A percentile compares a stretch with the other conserved stretches of the same genome.
These are phyloP conservation scores for Sanghuangporus baumii DNA, from an alignment of 1,284 basidiomycete species.

Conservation along the genomic window DNA sequence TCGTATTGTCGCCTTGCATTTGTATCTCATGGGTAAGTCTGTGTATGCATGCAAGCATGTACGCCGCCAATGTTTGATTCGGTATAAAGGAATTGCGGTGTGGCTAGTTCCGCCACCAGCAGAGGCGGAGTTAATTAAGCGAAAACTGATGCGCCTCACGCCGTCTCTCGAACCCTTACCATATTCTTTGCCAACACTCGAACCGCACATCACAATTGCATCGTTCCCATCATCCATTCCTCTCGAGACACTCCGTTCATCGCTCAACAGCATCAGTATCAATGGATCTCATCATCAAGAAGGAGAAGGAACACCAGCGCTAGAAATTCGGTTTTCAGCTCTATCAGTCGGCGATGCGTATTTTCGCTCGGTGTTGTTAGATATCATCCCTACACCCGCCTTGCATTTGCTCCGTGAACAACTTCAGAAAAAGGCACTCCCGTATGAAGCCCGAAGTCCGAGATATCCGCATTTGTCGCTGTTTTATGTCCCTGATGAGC, in stretches of 20 bases:
- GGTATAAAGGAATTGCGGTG: conserved; percentile 9
- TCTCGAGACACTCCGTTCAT: conserved; percentile 31
- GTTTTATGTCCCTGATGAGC: conserved; percentile 60
- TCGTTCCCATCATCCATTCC: conserved; percentile 35
- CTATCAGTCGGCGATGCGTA: conserved; percentile 54
- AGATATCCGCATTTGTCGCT: conserved; percentile 64
- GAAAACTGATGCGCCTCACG: conserved; percentile 36
- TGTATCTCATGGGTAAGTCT: not conserved
- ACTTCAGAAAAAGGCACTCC: conserved; percentile 38
- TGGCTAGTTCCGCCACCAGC: conserved; percentile 17
- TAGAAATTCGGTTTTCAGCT: conserved; percentile 44
- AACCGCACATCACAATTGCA: conserved; percentile 67
- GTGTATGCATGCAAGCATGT: not conserved
- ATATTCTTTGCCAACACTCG: conserved; percentile 51
- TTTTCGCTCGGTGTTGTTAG: conserved; percentile 64
- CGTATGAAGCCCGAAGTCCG: conserved; percentile 40
- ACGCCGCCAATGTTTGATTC: not conserved
- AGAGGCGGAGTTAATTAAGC: conserved; percentile 36
- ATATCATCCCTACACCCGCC: conserved; percentile 38
- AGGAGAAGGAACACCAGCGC: not conserved
- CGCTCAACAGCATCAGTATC: conserved; percentile 30
- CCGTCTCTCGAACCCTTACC: conserved; percentile 23
- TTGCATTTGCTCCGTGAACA: conserved; percentile 44
- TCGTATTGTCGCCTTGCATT: not conserved
- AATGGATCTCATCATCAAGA: not conserved